A percentile compares a stretch with the other conserved stretches of the same genome.
These are phyloP conservation scores for Areca catechu DNA, from an alignment of 176 grass and related monocot species.

Conservation along the genomic window DNA sequence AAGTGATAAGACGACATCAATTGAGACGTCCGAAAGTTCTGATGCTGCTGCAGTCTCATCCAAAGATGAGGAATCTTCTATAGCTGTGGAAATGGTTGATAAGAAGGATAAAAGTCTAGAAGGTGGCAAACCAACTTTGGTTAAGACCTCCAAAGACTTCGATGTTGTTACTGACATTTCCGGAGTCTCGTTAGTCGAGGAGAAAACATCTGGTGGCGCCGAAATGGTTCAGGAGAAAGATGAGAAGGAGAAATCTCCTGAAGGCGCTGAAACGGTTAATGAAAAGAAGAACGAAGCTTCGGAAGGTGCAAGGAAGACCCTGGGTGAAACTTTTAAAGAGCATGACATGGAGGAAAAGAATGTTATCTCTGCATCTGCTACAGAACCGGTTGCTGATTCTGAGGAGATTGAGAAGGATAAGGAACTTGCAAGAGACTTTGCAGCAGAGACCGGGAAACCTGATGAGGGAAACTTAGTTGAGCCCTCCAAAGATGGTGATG, in stretches of 20 bases:
- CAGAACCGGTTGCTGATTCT: not conserved
- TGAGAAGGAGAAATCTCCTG: constrained; percentile 5
- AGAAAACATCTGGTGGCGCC: not conserved
- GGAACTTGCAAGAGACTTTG: not conserved
- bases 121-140: not conserved
- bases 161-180: not conserved
- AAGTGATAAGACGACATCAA: too few relatives aligned
- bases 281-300: not conserved
- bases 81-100: too few relatives aligned
- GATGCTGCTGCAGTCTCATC: too few relatives aligned
- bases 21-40: too few relatives aligned
- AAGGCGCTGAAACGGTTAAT: not conserved
- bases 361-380: too few relatives aligned
- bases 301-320: not conserved
- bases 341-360: not conserved
- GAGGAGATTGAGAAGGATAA: not conserved
- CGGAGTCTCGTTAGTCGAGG: not conserved
- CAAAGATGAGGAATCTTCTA: too few relatives aligned
- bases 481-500: not conserved
- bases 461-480: not conserved
- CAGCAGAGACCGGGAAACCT: not conserved
- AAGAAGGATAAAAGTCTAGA: constrained; percentile 1
- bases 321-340: not conserved
- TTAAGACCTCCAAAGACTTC: not conserved
- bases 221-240: not conserved